These are phyloP conservation scores for Trichoderma pleuroti DNA, from an alignment of 2,329 filamentous ascomycete species.

Conservation along the genomic window DNA sequence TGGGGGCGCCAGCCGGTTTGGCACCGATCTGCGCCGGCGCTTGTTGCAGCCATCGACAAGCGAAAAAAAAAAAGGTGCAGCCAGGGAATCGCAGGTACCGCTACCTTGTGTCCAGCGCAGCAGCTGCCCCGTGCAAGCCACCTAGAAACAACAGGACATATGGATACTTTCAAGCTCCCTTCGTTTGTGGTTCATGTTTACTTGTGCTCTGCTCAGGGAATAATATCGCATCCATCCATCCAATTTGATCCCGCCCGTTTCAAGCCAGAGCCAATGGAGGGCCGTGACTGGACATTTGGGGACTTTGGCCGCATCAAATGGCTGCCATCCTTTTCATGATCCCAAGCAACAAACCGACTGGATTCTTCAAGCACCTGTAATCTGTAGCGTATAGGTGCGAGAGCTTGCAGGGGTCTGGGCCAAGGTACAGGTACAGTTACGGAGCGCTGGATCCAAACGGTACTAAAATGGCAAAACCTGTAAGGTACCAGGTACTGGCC, in stretches of 20 bases:
- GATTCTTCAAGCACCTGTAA: not conserved
- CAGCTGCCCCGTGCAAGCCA: not conserved
- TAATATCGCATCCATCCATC: not conserved
- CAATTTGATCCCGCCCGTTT: not conserved
- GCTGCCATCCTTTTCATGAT: not conserved
- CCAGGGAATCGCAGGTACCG: not conserved
- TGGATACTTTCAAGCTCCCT: not conserved
- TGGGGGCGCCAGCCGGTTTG: slow-evolving; percentile 12
- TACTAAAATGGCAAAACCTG: not conserved
- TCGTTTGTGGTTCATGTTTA: not conserved
- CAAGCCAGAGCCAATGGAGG: not conserved
- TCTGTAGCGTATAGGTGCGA: not conserved
- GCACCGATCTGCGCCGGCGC: slow-evolving; percentile 19
- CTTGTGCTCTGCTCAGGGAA: not conserved
- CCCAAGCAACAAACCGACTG: not conserved
- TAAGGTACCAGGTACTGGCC: slow-evolving; percentile 3
- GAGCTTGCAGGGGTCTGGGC: not conserved
- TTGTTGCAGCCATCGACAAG: slow-evolving; percentile 17
- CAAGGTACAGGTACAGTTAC: not conserved
- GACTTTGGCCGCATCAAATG: not conserved
- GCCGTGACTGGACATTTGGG: not conserved
- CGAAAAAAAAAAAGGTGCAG: not conserved
- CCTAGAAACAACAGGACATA: not conserved
- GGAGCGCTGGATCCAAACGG: not conserved
- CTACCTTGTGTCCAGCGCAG: not conserved